Base-by-base conservation (phyloP, 805 yeast species). In the Allodekkera sacchari region DNA sequence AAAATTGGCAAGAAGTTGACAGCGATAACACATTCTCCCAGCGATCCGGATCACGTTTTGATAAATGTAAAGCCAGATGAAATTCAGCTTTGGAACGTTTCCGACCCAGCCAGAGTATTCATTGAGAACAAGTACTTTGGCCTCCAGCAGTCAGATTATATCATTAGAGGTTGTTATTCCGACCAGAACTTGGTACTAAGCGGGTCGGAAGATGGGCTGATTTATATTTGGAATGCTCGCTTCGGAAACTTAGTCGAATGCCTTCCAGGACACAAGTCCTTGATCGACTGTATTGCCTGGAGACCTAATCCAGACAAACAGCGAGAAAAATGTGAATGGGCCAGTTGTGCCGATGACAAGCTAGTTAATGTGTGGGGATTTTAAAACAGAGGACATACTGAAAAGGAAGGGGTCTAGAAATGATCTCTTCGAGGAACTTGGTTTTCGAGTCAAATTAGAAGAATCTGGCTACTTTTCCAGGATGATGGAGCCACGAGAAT, bases 261-360 rank as follows among this genome's bases (percentile, higher is more conserved):
- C 10, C 57, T 82, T 14, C 63, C 70, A 25, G 89, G 77, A 2
- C 94, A 83, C 51, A 52, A 53, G 8, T 74, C 74, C 0, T 59
- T 74, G 37, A 82, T 89, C 41, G 87, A 83, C 50, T 74, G 83
- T 28, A 92, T 85, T 2, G 76, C 79, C 37, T 85, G 92, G 88
- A 77, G 74, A 31, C 44, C 43, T 3, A 38, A 37, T 14, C 24
- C 29, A 5, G 14, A 19, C 5, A 44, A 42, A 7, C 33, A 32
- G 16, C 29, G 35, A 11, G 68, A 69, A 4, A 51, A 50, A 27
- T 88, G 34, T 26, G 53, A 50, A 36, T 50, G 55, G 72, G 92
- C 85, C 6, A 77, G 89, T 14, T 87, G 85, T 24, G 84, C 94
- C 11, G 96, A 87, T 53, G 96, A 88, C 52, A 66, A 71, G 13